Conservation (phyloP, 139 green algal species). For the Astrephomene gubernaculifera region DNA sequence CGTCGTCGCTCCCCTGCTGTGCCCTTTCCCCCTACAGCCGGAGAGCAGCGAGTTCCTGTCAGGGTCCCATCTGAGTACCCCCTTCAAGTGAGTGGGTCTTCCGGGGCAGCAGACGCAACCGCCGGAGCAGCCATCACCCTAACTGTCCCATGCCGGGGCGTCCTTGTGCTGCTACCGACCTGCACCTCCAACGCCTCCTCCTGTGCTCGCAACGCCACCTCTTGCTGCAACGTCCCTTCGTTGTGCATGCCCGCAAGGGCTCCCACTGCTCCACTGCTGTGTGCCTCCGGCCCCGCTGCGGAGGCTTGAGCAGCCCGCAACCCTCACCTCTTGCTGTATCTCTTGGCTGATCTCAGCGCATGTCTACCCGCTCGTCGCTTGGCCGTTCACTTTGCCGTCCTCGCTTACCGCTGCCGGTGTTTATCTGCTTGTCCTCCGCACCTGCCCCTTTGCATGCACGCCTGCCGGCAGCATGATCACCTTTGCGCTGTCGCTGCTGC, state of each 20-base stretch:
- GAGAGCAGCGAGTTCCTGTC: background rate
- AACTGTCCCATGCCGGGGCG: background rate
- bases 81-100: background rate
- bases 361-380: background rate
- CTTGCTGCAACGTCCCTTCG: background rate
- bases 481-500: conserved; percentile 68
- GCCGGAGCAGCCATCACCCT: background rate
- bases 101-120: too few relatives aligned
- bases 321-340: background rate
- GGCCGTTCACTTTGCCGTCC: background rate
- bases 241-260: background rate
- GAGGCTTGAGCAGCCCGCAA: background rate
- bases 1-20: too few relatives aligned
- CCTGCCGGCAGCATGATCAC: conserved; percentile 64
- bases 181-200: background rate
- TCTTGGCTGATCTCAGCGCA: background rate
- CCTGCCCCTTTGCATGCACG: too few relatives aligned
- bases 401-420: background rate
- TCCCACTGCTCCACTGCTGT: background rate
- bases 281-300: background rate
- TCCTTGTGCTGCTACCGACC: background rate
- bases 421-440: too few relatives aligned
- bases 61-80: background rate
- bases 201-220: background rate
- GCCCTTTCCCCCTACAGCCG: background rate